phyloP scores from a whole-genome alignment of 305 asterid species.

The Fraxinus sp. region DNA sequence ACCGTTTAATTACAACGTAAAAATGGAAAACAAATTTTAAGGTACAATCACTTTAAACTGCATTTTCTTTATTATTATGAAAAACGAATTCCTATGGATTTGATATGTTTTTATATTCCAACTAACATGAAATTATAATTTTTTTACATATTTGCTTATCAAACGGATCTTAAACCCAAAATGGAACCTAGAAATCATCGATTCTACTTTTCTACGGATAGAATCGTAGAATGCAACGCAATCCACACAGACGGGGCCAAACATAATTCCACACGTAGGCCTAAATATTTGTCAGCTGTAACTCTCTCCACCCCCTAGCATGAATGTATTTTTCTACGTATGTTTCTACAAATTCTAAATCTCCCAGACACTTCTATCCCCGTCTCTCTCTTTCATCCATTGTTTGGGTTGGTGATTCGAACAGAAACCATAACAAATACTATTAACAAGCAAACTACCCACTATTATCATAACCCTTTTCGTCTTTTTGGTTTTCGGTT shows the following conservation, averaged over 20 bases:
- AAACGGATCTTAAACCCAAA: too few relatives aligned
- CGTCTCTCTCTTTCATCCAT: conserved; percentile 24
- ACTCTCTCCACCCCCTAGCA: background rate
- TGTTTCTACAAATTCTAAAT: background rate
- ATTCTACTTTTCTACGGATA: conserved; percentile 14
- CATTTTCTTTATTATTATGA: too few relatives aligned
- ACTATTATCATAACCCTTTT: background rate
- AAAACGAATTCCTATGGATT: too few relatives aligned
- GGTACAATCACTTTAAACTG: too few relatives aligned
- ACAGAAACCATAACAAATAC: conserved; percentile 11
- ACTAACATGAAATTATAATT: too few relatives aligned
- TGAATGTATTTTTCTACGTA: background rate
- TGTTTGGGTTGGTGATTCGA: conserved; percentile 49
- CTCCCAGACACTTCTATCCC: background rate
- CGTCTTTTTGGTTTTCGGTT: background rate
- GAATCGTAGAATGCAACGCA: background rate
- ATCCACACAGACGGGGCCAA: conserved; percentile 7
- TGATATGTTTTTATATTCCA: too few relatives aligned
- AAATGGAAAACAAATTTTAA: too few relatives aligned
- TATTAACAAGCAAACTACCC: background rate
- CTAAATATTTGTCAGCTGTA: background rate
- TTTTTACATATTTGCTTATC: too few relatives aligned
- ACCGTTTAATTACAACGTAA: too few relatives aligned
- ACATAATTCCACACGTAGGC: conserved; percentile 10
- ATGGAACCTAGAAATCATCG: background rate